A percentile compares a stretch with the other conserved stretches of the same genome.
Evolutionary conservation across 805 yeast species (phyloP).

Genomic region (Wickerhamiella vanderwaltii): DNA sequence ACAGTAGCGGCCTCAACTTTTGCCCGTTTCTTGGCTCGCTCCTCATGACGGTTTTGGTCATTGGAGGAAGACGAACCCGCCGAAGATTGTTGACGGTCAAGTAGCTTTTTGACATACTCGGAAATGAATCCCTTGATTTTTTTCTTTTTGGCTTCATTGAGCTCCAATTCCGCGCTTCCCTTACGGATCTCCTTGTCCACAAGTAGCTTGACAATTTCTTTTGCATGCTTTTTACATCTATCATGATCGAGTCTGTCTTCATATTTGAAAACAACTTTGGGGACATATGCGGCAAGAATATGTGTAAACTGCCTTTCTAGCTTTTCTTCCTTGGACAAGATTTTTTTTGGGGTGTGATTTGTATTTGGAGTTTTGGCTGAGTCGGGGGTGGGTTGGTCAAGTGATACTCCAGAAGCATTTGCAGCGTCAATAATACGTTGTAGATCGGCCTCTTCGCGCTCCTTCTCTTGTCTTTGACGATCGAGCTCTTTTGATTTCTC

Average conservation of each 20-base stretch:
- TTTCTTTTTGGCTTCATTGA: conserved; percentile 50
- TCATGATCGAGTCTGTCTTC: conserved; percentile 59
- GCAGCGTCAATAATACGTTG: conserved; percentile 23
- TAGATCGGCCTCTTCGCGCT: conserved; percentile 29
- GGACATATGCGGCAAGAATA: conserved; percentile 60
- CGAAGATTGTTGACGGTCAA: too few relatives aligned
- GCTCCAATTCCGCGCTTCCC: conserved; percentile 35
- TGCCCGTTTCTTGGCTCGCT: too few relatives aligned
- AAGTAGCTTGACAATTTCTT: conserved; percentile 58
- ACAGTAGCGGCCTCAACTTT: too few relatives aligned
- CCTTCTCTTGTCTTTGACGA: background rate
- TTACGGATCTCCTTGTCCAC: conserved; percentile 52
- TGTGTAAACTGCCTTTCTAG: conserved; percentile 14
- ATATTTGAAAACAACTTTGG: conserved; percentile 61
- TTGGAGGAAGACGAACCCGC: too few relatives aligned
- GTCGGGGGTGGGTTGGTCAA: conserved; percentile 10
- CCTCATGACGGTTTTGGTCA: too few relatives aligned
- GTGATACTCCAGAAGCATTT: conserved; percentile 8
- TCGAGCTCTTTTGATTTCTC: conserved; percentile 17
- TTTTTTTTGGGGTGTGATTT: conserved; percentile 19
- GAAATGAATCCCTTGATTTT: conserved; percentile 57
- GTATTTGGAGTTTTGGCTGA: background rate
- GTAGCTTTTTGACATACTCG: conserved; percentile 22
- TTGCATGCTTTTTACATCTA: conserved; percentile 60
- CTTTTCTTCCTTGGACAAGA: conserved; percentile 13